Base-by-base conservation (phyloP, 129 eudicot genomes). In the Saussurea involucrata region DNA sequence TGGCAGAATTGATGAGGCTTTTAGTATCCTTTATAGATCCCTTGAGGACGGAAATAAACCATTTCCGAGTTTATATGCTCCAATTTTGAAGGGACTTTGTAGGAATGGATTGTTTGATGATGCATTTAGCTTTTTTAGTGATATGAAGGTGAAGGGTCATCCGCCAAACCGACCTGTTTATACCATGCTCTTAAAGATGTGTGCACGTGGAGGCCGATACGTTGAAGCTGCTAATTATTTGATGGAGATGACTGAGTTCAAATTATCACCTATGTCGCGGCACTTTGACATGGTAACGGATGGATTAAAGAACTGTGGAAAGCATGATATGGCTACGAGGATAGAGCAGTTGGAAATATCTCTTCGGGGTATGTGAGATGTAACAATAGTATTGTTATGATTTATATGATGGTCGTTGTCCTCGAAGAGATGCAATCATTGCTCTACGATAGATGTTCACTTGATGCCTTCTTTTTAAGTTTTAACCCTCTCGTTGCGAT, bases 281-380 rank as follows among this genome's bases (percentile, higher is more conserved):
- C 87, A 81, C 73, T 94, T 94, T 78, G 98, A 91, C 79, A 87
- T 91, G 98, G 98, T 94, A n/a, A 89, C 93, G 34, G 98, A 95
- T 81, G 98, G 97, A 10, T 86, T 95, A 66, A 95, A 91, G 88
- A 87, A 90, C 64, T 89, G 92, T 42, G 98, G 98, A 74, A 87
- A 95, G 80, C 97, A 95, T 80, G 96, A 91, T 82, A 63, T 95
- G 78, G 98, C 97, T 74, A 87, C 85, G 88, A 86, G 83, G 84
- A 89, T 95, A 37, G 97, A 95, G 83, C 94, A 95, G 64, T 79
- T 95, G 75, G 97, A 95, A 82, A 85, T 91, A 78, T 95, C 98
- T 75, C 79, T 88, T 4, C 80, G 92, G 28, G 96, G 98, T 29
- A 76, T 72, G 66, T 95, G 87, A 89, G 29, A 67, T 72, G 4